Evolutionary conservation across 176 grass and related monocot genomes (phyloP).

Genomic region (Triticum urartu): DNA sequence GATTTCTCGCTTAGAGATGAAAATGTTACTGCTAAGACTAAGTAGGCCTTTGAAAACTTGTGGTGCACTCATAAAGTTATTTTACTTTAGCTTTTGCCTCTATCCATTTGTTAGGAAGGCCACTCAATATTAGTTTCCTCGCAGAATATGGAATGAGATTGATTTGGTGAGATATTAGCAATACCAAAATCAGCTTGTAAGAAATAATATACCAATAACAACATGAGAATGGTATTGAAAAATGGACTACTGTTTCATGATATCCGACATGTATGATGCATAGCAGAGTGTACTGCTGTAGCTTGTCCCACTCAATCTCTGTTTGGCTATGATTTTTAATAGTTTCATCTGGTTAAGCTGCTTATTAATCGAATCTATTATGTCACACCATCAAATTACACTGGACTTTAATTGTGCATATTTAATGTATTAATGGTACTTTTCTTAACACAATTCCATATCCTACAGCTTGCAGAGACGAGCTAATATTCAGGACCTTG

Average conservation of each 20-base stretch:
- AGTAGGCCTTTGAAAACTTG: background rate
- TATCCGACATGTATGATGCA: background rate
- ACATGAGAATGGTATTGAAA: background rate
- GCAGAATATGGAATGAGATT: background rate
- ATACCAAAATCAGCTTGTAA: background rate
- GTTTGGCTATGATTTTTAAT: constrained; percentile 10
- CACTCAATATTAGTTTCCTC: background rate
- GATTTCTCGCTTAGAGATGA: background rate
- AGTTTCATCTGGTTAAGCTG: background rate
- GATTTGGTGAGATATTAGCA: background rate
- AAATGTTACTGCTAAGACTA: background rate
- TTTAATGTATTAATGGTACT: background rate
- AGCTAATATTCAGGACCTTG: constrained; percentile 68
- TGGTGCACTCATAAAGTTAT: background rate
- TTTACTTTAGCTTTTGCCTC: background rate
- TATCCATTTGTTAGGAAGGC: background rate
- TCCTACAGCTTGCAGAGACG: constrained; percentile 78
- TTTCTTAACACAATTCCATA: constrained; percentile 8
- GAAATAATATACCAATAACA: background rate
- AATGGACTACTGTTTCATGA: background rate
- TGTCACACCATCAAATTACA: background rate
- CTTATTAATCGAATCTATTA: background rate
- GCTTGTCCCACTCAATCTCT: background rate
- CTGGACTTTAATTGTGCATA: background rate
- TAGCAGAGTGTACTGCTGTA: background rate